These are phyloP conservation scores for Lolium rigidum DNA, from an alignment of 176 grass and related monocot genomes.

Conservation along the genomic window DNA sequence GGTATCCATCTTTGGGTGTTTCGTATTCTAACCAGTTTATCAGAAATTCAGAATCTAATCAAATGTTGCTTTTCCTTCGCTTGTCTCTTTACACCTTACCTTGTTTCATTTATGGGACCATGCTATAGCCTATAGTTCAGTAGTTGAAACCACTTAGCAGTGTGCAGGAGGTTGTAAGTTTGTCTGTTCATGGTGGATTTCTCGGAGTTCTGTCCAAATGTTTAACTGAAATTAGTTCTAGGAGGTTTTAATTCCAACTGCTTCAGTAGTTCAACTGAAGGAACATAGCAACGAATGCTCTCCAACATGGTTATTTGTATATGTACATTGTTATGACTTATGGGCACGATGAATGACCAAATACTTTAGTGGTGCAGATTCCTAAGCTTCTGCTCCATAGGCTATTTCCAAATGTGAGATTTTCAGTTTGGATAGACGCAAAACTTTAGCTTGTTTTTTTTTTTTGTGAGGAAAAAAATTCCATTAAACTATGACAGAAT, in stretches of 20 bases:
- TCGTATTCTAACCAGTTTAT: conserved; percentile 3
- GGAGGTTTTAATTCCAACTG: background rate
- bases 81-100: background rate
- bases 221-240: conserved; percentile 4
- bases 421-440: conserved; percentile 97
- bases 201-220: background rate
- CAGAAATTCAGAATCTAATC: background rate
- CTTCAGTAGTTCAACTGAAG: background rate
- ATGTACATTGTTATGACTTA: background rate
- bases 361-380: conserved; percentile 60
- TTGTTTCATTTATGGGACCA: background rate
- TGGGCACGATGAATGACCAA: conserved; percentile 36
- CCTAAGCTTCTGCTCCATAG: conserved; percentile 98
- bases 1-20: background rate
- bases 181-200: background rate
- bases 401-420: conserved; percentile 90
- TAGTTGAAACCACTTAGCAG: conserved; percentile 9
- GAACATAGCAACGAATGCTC: conserved; percentile 5
- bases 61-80: background rate
- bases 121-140: conserved; percentile 9
- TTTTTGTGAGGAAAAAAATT: too few relatives aligned
- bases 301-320: background rate
- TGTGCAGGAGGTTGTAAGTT: background rate
- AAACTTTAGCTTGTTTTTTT: conserved; percentile 91
- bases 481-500: too few relatives aligned